phyloP scores from a whole-genome alignment of 331 rosid species.

The Telfairia occidentalis region DNA sequence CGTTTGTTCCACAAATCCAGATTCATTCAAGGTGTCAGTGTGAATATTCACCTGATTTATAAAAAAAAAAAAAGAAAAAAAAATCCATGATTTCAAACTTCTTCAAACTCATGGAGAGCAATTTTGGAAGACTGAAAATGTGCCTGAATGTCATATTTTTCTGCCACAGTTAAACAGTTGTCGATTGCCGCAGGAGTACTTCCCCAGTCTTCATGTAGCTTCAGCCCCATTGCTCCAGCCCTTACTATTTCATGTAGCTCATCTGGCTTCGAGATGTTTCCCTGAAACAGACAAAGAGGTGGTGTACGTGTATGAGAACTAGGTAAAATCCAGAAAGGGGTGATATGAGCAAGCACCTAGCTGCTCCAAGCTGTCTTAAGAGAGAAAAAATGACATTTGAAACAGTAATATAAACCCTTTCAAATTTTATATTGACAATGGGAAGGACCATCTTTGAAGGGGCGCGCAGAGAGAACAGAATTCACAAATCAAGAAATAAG shows the following conservation, averaged over 20 bases:
- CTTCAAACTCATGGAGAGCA: conserved; percentile 1
- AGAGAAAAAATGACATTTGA: background rate
- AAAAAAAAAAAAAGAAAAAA: conserved; percentile 10
- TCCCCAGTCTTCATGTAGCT: conserved; percentile 99
- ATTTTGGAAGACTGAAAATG: background rate
- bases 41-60: conserved; percentile 91
- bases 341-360: background rate
- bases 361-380: background rate
- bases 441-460: conserved; percentile 5
- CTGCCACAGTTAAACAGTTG: conserved; percentile 62
- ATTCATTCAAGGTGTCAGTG: conserved; percentile 84
- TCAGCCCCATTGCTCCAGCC: conserved; percentile 97
- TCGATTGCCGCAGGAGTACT: conserved; percentile 82
- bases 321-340: background rate
- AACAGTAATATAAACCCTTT: background rate
- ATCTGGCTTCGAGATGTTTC: conserved; percentile 62
- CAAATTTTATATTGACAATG: background rate
- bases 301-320: conserved; percentile 2
- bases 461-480: background rate
- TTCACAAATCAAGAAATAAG: background rate
- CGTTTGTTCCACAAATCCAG: conserved; percentile 91
- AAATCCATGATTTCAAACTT: background rate
- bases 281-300: conserved; percentile 33
- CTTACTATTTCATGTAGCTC: conserved; percentile 51
- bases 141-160: conserved; percentile 70